Conservation (phyloP, 1,284 basidiomycete genomes). For the Trametes sp. region DNA sequence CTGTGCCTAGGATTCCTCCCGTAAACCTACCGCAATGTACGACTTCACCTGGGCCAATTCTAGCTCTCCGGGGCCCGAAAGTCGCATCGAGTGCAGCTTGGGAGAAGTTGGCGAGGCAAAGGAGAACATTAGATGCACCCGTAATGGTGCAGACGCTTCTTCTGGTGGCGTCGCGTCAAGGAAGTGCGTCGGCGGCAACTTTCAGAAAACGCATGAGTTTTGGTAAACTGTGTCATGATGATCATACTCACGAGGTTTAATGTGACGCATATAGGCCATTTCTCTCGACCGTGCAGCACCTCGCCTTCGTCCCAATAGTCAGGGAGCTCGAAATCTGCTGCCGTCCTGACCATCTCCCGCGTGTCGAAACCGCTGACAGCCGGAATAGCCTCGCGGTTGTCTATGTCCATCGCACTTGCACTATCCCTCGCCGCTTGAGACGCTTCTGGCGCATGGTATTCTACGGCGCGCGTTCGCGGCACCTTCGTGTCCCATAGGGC, state of each 20-base stretch:
- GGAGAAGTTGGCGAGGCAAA: conserved; percentile 52
- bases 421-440: conserved; percentile 29
- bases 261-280: conserved; percentile 79
- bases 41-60: conserved; percentile 53
- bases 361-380: conserved; percentile 64
- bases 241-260: conserved; percentile 65
- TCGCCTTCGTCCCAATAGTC: conserved; percentile 89
- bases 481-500: conserved; percentile 84
- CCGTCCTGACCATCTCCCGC: conserved; percentile 49
- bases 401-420: conserved; percentile 54
- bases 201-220: not conserved
- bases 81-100: conserved; percentile 64
- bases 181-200: conserved; percentile 66
- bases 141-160: conserved; percentile 63
- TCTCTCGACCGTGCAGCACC: conserved; percentile 59
- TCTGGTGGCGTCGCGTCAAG: conserved; percentile 74
- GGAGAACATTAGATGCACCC: conserved; percentile 67
- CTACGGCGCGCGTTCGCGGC: conserved; percentile 70
- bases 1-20: not conserved
- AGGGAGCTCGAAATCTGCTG: conserved; percentile 80
- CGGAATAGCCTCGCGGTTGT: conserved; percentile 40
- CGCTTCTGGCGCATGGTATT: conserved; percentile 52
- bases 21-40: conserved; percentile 56
- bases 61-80: conserved; percentile 65
- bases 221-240: not conserved